These are phyloP conservation scores for Penicillium samsonianum DNA, from an alignment of 495 filamentous ascomycete species.

Conservation along the genomic window DNA sequence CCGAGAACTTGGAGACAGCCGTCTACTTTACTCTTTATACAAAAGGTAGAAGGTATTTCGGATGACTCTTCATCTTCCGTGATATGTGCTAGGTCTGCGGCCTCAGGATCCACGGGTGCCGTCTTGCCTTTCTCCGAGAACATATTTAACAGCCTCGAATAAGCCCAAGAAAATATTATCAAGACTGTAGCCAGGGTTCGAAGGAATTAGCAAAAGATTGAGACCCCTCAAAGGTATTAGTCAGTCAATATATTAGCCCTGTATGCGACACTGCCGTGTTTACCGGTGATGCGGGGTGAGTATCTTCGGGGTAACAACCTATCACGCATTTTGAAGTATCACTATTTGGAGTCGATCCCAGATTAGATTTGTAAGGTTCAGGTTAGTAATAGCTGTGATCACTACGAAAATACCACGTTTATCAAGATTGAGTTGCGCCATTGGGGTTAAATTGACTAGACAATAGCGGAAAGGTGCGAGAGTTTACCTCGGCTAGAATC, in stretches of 20 bases:
- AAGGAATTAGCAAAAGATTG: neutral
- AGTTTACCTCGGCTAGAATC: conserved; percentile 4
- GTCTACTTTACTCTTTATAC: conserved; percentile 3
- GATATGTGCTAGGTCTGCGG: conserved; percentile 5
- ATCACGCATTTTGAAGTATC: neutral
- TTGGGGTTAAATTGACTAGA: neutral
- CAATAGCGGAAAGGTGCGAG: neutral
- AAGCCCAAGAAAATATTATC: neutral
- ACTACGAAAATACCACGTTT: neutral
- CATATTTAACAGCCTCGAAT: neutral
- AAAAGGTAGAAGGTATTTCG: neutral
- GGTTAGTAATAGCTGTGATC: too few species aligned
- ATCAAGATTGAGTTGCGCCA: neutral
- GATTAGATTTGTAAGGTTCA: neutral
- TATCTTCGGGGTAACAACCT: neutral
- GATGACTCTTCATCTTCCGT: neutral
- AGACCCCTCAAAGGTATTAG: conserved; percentile 6
- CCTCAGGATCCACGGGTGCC: neutral
- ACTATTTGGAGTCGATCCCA: neutral
- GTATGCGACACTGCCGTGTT: conserved; percentile 1
- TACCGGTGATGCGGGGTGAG: conserved; percentile 8
- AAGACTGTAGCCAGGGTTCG: neutral
- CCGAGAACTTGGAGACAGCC: conserved; percentile 31
- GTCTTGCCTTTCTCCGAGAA: conserved; percentile 1
- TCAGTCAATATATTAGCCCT: conserved; percentile 2